These are phyloP conservation scores for Sporothrix luriei DNA, from an alignment of 2,329 filamentous ascomycete genomes.

Conservation along the genomic window DNA sequence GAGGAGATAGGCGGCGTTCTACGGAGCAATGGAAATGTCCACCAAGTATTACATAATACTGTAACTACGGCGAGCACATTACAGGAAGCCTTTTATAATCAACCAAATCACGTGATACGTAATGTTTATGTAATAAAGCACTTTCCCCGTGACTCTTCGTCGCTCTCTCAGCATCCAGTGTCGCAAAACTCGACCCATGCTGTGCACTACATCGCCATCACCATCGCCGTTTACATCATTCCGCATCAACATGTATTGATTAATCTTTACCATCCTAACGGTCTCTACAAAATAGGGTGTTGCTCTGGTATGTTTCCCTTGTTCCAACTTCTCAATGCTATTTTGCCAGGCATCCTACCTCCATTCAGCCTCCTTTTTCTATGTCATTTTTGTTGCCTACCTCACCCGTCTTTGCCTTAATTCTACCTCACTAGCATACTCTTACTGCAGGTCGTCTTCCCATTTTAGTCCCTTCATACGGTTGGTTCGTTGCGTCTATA, in stretches of 20 bases:
- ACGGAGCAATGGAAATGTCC: too few species aligned
- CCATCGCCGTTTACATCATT: conserved; percentile 40
- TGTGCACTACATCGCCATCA: conserved; percentile 35
- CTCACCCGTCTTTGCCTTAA: neutral
- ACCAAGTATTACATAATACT: too few species aligned
- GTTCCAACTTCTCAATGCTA: conserved; percentile 1
- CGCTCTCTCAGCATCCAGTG: conserved; percentile 34
- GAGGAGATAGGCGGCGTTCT: too few species aligned
- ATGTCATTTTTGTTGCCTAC: conserved; percentile 13
- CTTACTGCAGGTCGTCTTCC: neutral
- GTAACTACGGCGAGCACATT: too few species aligned
- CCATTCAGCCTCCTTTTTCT: conserved; percentile 24
- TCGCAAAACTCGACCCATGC: conserved; percentile 36
- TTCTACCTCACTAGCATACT: neutral
- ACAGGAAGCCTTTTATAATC: too few species aligned
- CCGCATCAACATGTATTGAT: conserved; percentile 41
- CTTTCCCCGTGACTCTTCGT: conserved; percentile 28
- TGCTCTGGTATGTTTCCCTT: conserved; percentile 29
- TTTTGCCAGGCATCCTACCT: neutral
- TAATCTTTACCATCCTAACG: conserved; percentile 36
- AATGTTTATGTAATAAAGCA: neutral
- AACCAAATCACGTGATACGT: neutral
- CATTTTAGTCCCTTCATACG: neutral
- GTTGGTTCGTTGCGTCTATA: neutral
- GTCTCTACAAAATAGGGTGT: conserved; percentile 33